A percentile compares a stretch with the other conserved stretches of the same genome.
These are phyloP conservation scores for Suillus discolor DNA, from an alignment of 768 basidiomycete genomes.

Conservation along the genomic window DNA sequence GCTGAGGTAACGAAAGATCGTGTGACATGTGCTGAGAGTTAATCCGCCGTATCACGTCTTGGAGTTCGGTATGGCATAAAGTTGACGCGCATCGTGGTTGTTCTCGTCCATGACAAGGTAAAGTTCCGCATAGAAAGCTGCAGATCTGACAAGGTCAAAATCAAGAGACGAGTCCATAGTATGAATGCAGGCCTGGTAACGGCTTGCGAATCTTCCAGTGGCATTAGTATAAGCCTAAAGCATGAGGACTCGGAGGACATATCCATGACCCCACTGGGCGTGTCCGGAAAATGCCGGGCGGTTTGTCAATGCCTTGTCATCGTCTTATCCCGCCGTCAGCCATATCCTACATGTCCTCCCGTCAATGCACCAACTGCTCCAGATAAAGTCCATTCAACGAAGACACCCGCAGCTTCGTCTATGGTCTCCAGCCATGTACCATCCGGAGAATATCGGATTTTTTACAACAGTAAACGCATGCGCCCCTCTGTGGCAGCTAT, in stretches of 20 bases:
- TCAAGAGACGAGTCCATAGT: conserved; percentile 82
- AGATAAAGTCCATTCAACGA: too few relatives aligned
- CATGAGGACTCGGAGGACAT: conserved; percentile 18
- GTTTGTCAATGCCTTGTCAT: too few relatives aligned
- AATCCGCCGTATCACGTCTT: conserved; percentile 55
- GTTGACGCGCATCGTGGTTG: conserved; percentile 81
- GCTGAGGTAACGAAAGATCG: conserved; percentile 65
- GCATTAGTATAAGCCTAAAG: conserved; percentile 49
- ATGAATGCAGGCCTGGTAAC: conserved; percentile 41
- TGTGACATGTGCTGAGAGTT: conserved; percentile 36
- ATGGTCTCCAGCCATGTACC: too few relatives aligned
- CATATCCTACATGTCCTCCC: too few relatives aligned
- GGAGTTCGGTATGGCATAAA: conserved; percentile 83
- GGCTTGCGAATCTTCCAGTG: conserved; percentile 48
- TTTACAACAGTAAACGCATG: too few relatives aligned
- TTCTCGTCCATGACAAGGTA: conserved; percentile 70
- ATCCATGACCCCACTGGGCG: too few relatives aligned
- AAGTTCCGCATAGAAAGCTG: conserved; percentile 88
- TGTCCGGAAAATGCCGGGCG: too few relatives aligned
- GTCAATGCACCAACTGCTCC: too few relatives aligned
- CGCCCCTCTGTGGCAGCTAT: too few relatives aligned
- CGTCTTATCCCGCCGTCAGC: too few relatives aligned
- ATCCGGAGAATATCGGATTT: too few relatives aligned
- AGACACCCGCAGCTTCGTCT: too few relatives aligned
- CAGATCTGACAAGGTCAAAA: conserved; percentile 74